Conservation (phyloP, 78 protist genomes). For the Carpediemonas membranifera region DNA sequence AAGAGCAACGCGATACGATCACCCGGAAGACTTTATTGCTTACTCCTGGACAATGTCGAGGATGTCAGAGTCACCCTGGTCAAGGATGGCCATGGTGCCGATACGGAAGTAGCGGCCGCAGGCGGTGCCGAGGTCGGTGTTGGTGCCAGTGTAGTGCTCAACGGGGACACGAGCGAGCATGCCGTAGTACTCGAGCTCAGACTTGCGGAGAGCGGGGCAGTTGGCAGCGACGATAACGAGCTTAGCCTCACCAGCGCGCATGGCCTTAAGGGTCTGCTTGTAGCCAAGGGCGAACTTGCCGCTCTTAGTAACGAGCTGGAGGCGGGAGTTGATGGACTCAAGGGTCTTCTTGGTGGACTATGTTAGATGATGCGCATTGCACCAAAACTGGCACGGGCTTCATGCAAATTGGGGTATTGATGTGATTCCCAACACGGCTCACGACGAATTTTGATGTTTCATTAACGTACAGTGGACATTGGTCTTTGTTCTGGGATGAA, state of each 20-base stretch:
- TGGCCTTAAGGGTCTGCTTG: slow-evolving; percentile 79
- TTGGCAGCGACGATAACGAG: slow-evolving; percentile 86
- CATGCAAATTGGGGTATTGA: too few species aligned
- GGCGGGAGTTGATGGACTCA: slow-evolving; percentile 82
- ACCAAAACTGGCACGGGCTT: too few species aligned
- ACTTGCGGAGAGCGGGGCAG: slow-evolving; percentile 90
- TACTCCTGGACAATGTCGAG: not conserved
- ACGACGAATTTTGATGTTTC: too few species aligned
- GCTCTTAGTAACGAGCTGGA: slow-evolving; percentile 90
- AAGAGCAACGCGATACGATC: too few species aligned
- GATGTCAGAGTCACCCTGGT: slow-evolving; percentile 95
- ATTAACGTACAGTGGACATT: too few species aligned
- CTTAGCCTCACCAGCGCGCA: slow-evolving; percentile 87
- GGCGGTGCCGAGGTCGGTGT: slow-evolving; percentile 95
- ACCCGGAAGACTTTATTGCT: too few species aligned
- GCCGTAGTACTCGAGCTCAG: slow-evolving; percentile 97
- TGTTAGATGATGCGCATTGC: too few species aligned
- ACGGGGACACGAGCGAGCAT: slow-evolving; percentile 88
- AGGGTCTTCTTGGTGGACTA: slow-evolving; percentile 61
- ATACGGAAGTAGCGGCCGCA: slow-evolving; percentile 92
- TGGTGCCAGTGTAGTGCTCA: slow-evolving; percentile 92
- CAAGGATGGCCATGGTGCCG: slow-evolving; percentile 71
- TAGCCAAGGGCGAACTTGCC: slow-evolving; percentile 92
- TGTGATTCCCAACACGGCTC: too few species aligned
- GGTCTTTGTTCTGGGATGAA: too few species aligned